Evolutionary conservation across 352 stramenopile genomes (phyloP), one percentile per base, ranked within the genome.

Genomic region (Globisporangium lucens): DNA sequence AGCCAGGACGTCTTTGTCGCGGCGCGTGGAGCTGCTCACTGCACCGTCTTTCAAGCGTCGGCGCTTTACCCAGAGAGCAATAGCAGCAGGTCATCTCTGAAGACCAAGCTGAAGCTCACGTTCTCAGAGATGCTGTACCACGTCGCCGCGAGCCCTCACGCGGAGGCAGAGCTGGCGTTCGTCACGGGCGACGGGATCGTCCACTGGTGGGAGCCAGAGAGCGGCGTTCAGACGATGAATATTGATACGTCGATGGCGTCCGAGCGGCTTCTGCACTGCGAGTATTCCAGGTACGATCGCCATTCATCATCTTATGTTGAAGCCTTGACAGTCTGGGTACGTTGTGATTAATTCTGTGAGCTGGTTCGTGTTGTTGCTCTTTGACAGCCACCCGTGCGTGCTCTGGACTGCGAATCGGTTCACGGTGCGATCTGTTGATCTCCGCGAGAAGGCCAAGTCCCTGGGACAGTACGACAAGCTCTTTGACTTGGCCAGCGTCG

Each of bases 51-150:
- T 1, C 64, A 77, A 15, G 72, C 77, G n/a, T 52, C 68, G 4
- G 8, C 53, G 47, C 20, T 43, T 65, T 60, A 63, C 10, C 33
- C 56, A 49, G 4, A n/a, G 20, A 49, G 30, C 30, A 33, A 30
- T 10, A 47, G 24, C 17, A 47, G 43, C 0, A 65, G 62, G n/a
- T 9, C 9, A 20, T 22, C 33, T 6, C 4, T 88, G 61, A 73
- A 70, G 30, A 60, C 68, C 6, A 87, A 85, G 38, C 60, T 74
- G 15, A 84, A 81, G 53, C 63, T 94, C 10, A 72, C 73, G 15
- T 91, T 93, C 63, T 56, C 75, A 29, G 74, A 75, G 15, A 79
- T 86, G 67, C 70, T 94, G 24, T 78, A 77, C 15, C 83, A 94
- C 66, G 69, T 91, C 46, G 74, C 80, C 20, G 75, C 75, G 24